Evolutionary conservation across 495 filamentous ascomycete genomes (phyloP), one percentile per base, ranked within the genome.

Genomic region (Neurospora sp.): DNA sequence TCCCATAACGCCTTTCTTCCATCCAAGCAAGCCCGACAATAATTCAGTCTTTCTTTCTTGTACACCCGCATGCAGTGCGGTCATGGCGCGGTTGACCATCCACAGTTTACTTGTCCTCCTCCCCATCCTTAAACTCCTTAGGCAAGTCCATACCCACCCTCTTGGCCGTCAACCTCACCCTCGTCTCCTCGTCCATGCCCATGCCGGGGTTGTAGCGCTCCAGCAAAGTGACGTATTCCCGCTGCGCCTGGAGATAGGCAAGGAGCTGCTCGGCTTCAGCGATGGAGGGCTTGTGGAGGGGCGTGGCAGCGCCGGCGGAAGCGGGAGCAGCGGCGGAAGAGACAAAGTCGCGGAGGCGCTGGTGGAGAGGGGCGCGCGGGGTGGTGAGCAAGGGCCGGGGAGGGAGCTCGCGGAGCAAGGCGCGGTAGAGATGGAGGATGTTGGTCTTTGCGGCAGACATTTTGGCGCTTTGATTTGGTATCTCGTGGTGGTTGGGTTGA

Each of bases 151-250:
- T 91, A 36, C 95, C 96, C 66, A 98, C 93, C 81, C 93, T 88
- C 82, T 92, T 85, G 17, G 96, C 95, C 73, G 93, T 92, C 85
- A 97, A 83, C 72, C 92, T 78, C 48, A 97, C 89, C 74, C 89
- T 85, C 84, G 96, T 94, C 82, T 96, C 93, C 82, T 96, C 90
- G 76, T 91, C 89, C 89, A 95, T 90, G 69, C 83, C 83, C 89
- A 94, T 91, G 7, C 93, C 93, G 8, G 94, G 94, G 79, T 98
- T 99, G 82, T 98, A 99, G 77, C 93, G 86, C 80, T 97, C 95
- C 34, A 98, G 74, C 42, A 98, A 81, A 48, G 88, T 89, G 8
- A 87, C 86, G 78, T 98, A 97, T 81, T 87, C 87, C 21, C 94
- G 84, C 82, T 99, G 96, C 42, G 95, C 92, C 70, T 88, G 87